Percentiles rank a stretch among this genome's conserved stretches.
These are phyloP conservation scores for Trypanosoma vivax DNA, from an alignment of 208 protist genomes.

Conservation along the genomic window DNA sequence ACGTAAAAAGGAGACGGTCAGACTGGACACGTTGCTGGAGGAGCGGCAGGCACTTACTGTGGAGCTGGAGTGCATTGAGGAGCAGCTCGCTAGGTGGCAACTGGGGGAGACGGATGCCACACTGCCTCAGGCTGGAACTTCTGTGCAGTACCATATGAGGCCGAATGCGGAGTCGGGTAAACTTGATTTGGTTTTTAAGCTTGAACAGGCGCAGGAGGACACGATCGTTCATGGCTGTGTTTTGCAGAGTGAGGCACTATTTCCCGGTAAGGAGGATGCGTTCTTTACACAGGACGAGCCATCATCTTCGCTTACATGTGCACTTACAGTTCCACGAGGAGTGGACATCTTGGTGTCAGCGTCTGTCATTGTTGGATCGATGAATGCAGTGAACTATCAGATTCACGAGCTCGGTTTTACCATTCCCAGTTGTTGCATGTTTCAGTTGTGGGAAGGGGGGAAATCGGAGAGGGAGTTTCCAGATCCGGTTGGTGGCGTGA, in stretches of 20 bases:
- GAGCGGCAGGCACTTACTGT: conserved; percentile 69
- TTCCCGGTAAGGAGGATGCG: conserved; percentile 26
- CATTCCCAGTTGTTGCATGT: conserved; percentile 88
- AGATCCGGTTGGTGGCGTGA: conserved; percentile 29
- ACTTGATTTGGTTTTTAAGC: conserved; percentile 34
- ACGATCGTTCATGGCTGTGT: conserved; percentile 67
- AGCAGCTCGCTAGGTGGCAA: conserved; percentile 42
- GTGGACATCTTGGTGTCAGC: conserved; percentile 48
- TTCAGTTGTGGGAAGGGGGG: conserved; percentile 21
- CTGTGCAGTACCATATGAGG: conserved; percentile 25
- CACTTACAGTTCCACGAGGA: conserved; percentile 50
- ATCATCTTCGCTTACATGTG: conserved; percentile 36
- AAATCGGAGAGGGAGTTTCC: conserved; percentile 5
- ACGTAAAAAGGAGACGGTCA: conserved; percentile 52
- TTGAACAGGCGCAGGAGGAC: conserved; percentile 25
- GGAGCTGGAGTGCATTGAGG: conserved; percentile 68
- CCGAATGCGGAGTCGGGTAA: conserved; percentile 21
- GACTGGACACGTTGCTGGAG: conserved; percentile 56
- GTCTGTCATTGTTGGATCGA: conserved; percentile 75
- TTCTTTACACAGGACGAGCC: conserved; percentile 46
- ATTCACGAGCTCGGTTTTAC: conserved; percentile 72
- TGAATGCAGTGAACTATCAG: conserved; percentile 55
- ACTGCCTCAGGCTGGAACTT: conserved; percentile 43
- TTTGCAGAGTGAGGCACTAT: conserved; percentile 45
- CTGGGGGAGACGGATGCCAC: conserved; percentile 53